Base-by-base conservation (phyloP, 2,329 filamentous ascomycete species). In the Calonectria crousiana region DNA sequence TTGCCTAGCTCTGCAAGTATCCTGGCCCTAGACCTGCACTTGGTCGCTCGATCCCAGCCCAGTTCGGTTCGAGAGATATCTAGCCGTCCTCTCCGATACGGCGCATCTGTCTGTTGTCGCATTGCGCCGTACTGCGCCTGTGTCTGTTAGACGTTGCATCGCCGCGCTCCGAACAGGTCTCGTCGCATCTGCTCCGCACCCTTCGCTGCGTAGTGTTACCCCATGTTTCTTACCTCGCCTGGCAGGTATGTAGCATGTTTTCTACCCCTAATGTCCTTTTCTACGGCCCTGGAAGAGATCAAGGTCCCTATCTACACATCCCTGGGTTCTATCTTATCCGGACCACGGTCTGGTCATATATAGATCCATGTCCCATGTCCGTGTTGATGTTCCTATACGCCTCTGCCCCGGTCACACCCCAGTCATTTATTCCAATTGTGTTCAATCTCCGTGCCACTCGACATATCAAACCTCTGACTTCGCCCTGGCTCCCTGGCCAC, bases 51-150 rank as follows among this genome's bases (percentile, higher is more conserved):
- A 49, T 44, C 60, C 52, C 38, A 67, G 41, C 20, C 36, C 26
- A 18, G 44, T 34, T 41, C 60, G 10, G 30, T 11, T 73, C 49
- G 36, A 67, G 49, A 62, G 64, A 65, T 69, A 69, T 56, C 67
- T 69, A 69, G 36, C 71, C 67, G 71, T 69, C 51, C 77, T 74
- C 74, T 71, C 76, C 66, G 72, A 80, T 80, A 77, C 73, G 69
- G 77, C 64, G 67, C 74, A 71, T 70, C 73, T 74, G 66, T 71
- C 74, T 70, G 65, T 75, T 28, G 74, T 79, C 73, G 76, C 78
- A 80, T 79, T 74, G 72, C 78, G 75, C 74, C 74, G 69, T 73
- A 67, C 67, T 75, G 70, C 73, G 73, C 62, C 60, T 66, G 38
- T 66, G 49, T 75, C 36, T 74, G 64, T 72, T 79, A 53, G 56